Evolutionary conservation across 2,329 filamentous ascomycete genomes (phyloP).

Genomic region (Aspergillus pseudoterreus): DNA sequence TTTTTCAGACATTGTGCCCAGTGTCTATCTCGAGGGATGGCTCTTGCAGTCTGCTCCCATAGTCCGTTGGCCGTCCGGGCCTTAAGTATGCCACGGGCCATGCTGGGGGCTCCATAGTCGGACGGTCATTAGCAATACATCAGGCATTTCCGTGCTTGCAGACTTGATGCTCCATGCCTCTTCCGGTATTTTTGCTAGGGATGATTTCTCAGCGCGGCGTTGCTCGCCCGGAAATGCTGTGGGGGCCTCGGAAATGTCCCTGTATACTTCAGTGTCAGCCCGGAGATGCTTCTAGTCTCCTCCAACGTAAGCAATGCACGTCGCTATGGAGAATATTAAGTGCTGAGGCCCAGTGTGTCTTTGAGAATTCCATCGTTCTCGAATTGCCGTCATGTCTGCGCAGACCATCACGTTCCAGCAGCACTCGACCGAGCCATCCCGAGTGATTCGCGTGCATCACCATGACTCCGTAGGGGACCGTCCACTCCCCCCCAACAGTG

Average conservation of each 20-base stretch:
- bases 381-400: background rate
- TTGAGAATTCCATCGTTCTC: background rate
- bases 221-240: background rate
- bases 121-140: no score
- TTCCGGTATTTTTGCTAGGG: background rate
- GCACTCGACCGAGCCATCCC: background rate
- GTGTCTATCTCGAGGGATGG: background rate
- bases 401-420: slow-evolving; percentile 3
- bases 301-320: no score
- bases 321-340: background rate
- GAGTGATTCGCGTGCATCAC: background rate
- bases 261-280: background rate
- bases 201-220: background rate
- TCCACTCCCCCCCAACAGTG: background rate
- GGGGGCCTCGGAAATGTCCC: slow-evolving; percentile 1
- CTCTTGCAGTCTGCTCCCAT: no score
- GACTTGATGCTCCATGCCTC: background rate
- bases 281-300: no score
- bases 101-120: no score
- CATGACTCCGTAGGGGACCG: slow-evolving; percentile 2
- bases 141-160: no score
- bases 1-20: background rate
- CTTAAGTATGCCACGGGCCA: no score
- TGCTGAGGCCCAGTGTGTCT: background rate
- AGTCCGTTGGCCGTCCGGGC: no score